Evolutionary conservation across 2,329 filamentous ascomycete species (phyloP), one percentile per base, ranked within the genome.

Genomic region (Cercospora citrullina): DNA sequence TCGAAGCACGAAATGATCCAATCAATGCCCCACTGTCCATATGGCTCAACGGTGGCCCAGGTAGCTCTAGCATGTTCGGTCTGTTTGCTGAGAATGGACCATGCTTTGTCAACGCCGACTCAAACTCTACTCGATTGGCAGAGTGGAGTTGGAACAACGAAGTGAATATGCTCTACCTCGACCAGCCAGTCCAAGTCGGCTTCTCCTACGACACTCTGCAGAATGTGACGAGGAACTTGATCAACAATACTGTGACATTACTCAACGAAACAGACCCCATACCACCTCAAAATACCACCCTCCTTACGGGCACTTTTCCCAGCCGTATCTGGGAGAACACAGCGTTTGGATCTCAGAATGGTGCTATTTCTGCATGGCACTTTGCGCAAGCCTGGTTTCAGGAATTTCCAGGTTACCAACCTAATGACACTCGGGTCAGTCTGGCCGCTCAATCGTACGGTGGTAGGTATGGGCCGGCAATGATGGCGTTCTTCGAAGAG

Each of bases 111-210:
- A 83, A 85, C 57, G 69, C 77, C 4, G 85, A 88, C 69, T 85
- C 83, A 0, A 87, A 86, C 69, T 79, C 78, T 0, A 82, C 80
- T 0, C 74, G 74, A 12, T 66, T 81, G 9, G 90, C 88, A 72
- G 83, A 86, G 3, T 88, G 84, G 80, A 86, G 85, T 0, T 90
- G 87, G 86, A 90, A 89, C 70, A 86, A 86, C 66, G 82, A 88
- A 31, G 79, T 80, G 53, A 83, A 83, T 65, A 80, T 83, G 77
- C 83, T 91, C 8, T 91, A 87, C 76, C 83, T 91, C 63, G 88
- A 91, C 70, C 87, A 90, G 77, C 89, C 86, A 0, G 83, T 81
- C 3, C 83, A 87, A 68, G 83, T 86, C 8, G 87, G 87, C 0
- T 83, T 87, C 71, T 85, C 82, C 51, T 88, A 87, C 72, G 79